Base-by-base conservation (phyloP, 2,329 filamentous ascomycete genomes). In the Grosmannia huntii region DNA sequence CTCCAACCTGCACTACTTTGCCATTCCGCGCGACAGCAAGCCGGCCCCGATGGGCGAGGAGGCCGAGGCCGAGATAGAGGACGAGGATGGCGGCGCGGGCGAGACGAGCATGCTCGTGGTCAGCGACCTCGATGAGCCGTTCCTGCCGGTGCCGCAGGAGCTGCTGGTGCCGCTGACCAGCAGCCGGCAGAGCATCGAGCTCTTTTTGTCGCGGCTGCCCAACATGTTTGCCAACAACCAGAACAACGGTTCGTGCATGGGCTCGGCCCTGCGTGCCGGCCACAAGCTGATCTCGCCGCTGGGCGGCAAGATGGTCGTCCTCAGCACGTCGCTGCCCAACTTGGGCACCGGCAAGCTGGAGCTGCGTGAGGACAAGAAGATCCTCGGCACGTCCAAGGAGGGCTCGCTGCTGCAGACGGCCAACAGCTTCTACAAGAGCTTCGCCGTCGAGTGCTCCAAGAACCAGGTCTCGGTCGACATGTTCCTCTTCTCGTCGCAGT, bases 401-500 rank as follows among this genome's bases (percentile, higher is more conserved):
- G 90, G 83, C 63, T 78, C 81, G 61, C 79, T 99, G 36, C 76
- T 99, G 56, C 92, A 97, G 70, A 96, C 94, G 0, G 88, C 84
- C 48, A 96, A 90, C 75, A 90, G 89, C 68, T 99, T 97, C 73
- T 99, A 97, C 80, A 99, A 99, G 79, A 95, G 89, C 67, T 99
- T 99, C 67, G 94, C 94, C 0, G 94, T 99, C 3, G 94, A 99
- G 70, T 99, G 94, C 73, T 96, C 91, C 44, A 99, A 99, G 77
- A 95, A 95, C 65, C 94, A 99, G 72, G 94, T 99, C 31, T 97
- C 91, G 0, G 90, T 99, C 64, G 91, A 96, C 70, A 96, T 96
- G 91, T 96, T 96, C 76, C 77, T 96, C 55, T 96, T 96, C 75
- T 94, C 89, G 4, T 91, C 90, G 19, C 89, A 94, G 69, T 96